Evolutionary conservation across 2,329 filamentous ascomycete genomes (phyloP).

Genomic region (Hymenoscyphus scutula): DNA sequence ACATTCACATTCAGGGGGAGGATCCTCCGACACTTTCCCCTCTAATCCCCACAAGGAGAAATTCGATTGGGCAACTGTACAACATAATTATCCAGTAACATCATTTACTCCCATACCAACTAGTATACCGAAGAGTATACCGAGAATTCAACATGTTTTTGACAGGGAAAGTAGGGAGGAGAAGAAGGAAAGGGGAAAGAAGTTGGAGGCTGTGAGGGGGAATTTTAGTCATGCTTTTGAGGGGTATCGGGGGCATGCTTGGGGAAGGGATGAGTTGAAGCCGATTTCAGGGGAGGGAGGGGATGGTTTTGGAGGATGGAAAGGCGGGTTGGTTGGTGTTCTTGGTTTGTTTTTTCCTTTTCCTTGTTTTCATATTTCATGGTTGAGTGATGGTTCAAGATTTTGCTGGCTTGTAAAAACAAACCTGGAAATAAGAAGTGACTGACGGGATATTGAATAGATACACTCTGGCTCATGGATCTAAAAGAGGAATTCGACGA

Average conservation of each 20-base stretch:
- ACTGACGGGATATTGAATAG: constrained; percentile 39
- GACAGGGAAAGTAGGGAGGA: constrained; percentile 14
- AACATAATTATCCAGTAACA: constrained; percentile 12
- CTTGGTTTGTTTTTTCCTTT: constrained; percentile 42
- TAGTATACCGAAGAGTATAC: constrained; percentile 13
- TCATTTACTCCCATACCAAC: constrained; percentile 15
- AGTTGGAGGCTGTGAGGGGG: constrained; percentile 16
- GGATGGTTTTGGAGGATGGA: constrained; percentile 87
- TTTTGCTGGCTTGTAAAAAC: no score
- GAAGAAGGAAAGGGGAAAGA: constrained; percentile 14
- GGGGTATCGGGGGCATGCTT: constrained; percentile 76
- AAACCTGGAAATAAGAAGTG: no score
- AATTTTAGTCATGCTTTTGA: constrained; percentile 55
- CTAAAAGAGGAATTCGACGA: constrained; percentile 70
- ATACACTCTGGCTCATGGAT: constrained; percentile 84
- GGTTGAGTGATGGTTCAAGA: no score
- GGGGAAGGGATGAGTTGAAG: constrained; percentile 77
- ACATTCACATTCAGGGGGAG: no score
- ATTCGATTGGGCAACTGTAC: constrained; percentile 1
- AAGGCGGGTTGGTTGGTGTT: constrained; percentile 78
- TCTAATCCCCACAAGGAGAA: background rate
- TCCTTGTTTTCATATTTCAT: no score
- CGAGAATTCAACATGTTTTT: constrained; percentile 28
- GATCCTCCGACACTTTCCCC: no score
- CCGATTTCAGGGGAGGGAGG: constrained; percentile 64